These are phyloP conservation scores for Magnusiomyces sp. DNA, from an alignment of 1,139 yeast genomes.

Conservation along the genomic window DNA sequence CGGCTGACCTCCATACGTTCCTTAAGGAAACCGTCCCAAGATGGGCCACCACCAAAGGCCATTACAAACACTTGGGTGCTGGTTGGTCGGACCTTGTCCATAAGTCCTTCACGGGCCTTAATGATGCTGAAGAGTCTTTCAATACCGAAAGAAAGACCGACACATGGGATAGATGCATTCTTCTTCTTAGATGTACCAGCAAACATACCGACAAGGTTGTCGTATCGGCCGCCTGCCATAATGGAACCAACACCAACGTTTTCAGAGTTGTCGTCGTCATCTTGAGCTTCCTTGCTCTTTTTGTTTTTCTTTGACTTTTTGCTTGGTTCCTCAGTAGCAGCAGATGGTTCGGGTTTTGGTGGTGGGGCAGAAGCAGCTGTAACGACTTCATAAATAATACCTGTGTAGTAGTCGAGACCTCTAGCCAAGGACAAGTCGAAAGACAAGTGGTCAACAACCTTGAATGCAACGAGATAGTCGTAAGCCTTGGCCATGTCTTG, in stretches of 20 bases:
- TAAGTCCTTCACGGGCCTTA: constrained; percentile 58
- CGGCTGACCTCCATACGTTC: constrained; percentile 87
- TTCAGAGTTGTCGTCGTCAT: constrained; percentile 87
- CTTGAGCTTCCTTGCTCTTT: constrained; percentile 31
- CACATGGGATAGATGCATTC: constrained; percentile 81
- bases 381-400: constrained; percentile 91
- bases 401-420: constrained; percentile 96
- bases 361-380: constrained; percentile 96
- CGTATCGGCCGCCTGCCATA: constrained; percentile 98
- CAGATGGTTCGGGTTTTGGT: constrained; percentile 33
- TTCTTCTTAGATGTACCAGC: constrained; percentile 62
- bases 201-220: constrained; percentile 93
- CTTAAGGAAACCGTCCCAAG: constrained; percentile 83
- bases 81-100: constrained; percentile 60
- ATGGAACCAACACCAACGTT: constrained; percentile 97
- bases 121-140: constrained; percentile 88
- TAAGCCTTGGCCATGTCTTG: constrained; percentile 69
- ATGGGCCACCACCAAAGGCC: constrained; percentile 98
- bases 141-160: constrained; percentile 93
- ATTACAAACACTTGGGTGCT: constrained; percentile 89
- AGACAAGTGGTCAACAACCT: constrained; percentile 52
- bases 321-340: constrained; percentile 37
- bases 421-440: constrained; percentile 93
- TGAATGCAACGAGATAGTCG: constrained; percentile 74
- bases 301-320: constrained; percentile 25